Evolutionary conservation across 495 filamentous ascomycete species (phyloP).

Genomic region (Daldinia decipiens): DNA sequence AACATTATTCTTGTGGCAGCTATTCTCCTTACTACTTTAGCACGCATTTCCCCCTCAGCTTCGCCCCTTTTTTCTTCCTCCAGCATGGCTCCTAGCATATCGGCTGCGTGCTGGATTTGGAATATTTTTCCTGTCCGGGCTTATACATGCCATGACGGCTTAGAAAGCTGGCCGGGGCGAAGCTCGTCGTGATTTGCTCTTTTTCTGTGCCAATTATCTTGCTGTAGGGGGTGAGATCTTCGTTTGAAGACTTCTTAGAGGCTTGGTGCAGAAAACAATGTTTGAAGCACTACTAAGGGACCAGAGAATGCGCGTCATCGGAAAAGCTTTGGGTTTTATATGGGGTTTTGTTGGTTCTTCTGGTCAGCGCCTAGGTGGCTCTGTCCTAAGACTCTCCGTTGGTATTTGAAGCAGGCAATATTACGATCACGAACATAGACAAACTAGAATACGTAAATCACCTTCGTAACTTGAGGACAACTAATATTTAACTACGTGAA

Average conservation of each 20-base stretch:
- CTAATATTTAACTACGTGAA: not conserved
- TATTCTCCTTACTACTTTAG: conserved; percentile 2
- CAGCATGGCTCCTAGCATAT: conserved; percentile 9
- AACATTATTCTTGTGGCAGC: conserved; percentile 11
- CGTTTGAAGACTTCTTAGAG: not conserved
- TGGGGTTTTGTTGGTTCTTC: conserved; percentile 26
- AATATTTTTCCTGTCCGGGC: conserved; percentile 21
- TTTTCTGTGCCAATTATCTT: conserved; percentile 19
- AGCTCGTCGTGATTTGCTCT: conserved; percentile 9
- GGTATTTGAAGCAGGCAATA: conserved; percentile 23
- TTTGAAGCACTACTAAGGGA: conserved; percentile 6
- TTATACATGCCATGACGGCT: conserved; percentile 16
- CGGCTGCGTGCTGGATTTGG: conserved; percentile 20
- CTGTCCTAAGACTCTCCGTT: conserved; percentile 24
- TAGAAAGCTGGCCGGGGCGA: conserved; percentile 20
- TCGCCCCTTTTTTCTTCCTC: conserved; percentile 15
- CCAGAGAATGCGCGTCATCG: not conserved
- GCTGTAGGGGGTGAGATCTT: conserved; percentile 14
- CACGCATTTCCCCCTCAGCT: not conserved
- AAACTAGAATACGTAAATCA: not conserved
- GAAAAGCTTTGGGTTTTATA: conserved; percentile 7
- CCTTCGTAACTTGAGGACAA: not conserved
- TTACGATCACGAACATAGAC: conserved; percentile 8
- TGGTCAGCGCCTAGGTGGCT: conserved; percentile 21
- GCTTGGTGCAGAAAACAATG: not conserved